Base-by-base conservation (phyloP, 208 protist genomes). In the Porcisia hertigi region DNA sequence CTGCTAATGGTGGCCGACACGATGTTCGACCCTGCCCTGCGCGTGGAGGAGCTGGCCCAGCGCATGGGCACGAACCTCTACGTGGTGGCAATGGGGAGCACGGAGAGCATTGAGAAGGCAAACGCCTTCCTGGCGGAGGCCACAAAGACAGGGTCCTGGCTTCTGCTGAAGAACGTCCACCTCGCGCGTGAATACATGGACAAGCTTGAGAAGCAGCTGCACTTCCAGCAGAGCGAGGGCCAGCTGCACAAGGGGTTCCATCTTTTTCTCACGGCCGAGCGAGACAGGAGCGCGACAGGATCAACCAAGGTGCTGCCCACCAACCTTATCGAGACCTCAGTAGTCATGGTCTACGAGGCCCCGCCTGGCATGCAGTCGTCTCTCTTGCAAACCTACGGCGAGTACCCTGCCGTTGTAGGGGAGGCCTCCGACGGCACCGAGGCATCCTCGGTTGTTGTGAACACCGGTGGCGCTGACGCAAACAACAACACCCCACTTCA, bases 81-180 rank as follows among this genome's bases (percentile, higher is more conserved):
- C 34, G 70, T 90, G 23, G 89, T 99, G n/a, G 98, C 98, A 18
- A 98, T 99, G 85, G 99, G 99, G 65, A 98, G 97, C 70, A 66
- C 89, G 49, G 98, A 99, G 73, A 96, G 98, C 55, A 96, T 96
- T 62, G 87, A 88, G 23, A 83, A 80, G 23, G 98, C 98, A 7
- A 97, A 99, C 60, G 82, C 89, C 47, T 95, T 97, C 54, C 93
- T 99, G 34, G 78, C 73, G 14, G 73, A 83, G 16, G 96, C 92
- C 3, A 89, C 97, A 62, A 88, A 86, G 65, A 67, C 60, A 8
- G 98, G 98, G 25, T 79, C 80, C 0, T 99, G 99, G 99, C 94
- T 99, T 49, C 83, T 99, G 54, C 86, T 99, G 16, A 99, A 99
- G 86, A 99, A 99, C 85, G 95, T 99, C 3, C 99, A 99, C 86